These are phyloP conservation scores for Moricandia arvensis DNA, from an alignment of 345 rosid species.

Conservation along the genomic window DNA sequence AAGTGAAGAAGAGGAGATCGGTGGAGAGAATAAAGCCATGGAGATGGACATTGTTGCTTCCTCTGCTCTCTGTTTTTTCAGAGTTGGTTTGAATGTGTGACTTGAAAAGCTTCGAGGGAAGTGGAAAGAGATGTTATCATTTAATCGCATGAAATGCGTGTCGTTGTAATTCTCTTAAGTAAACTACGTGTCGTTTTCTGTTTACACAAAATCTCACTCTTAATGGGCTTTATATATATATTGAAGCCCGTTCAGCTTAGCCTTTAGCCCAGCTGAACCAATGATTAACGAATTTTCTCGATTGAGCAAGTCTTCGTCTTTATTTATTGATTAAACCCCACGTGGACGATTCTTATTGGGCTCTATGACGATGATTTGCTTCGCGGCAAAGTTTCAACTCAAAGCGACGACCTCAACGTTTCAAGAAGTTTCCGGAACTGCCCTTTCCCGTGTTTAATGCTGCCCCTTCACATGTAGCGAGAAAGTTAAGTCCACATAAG, in stretches of 20 bases:
- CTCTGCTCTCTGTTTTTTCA: background rate
- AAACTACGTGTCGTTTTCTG: slow-evolving; percentile 32
- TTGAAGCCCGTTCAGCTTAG: background rate
- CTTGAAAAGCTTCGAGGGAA: slow-evolving; percentile 5
- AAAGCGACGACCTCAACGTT: background rate
- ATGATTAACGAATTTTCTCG: slow-evolving; percentile 1
- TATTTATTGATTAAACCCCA: background rate
- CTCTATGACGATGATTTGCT: slow-evolving; percentile 22
- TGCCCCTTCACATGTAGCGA: background rate
- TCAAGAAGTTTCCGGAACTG: slow-evolving; percentile 26
- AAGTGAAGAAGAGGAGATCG: slow-evolving; percentile 39
- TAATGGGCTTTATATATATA: background rate
- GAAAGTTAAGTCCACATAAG: background rate
- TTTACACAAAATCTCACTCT: background rate
- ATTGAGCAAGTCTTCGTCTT: background rate
- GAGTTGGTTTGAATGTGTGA: slow-evolving; percentile 33
- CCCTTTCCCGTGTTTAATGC: slow-evolving; percentile 1
- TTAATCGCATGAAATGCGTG: background rate
- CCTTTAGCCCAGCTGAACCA: background rate
- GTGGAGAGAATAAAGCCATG: slow-evolving; percentile 58
- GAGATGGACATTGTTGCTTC: slow-evolving; percentile 50
- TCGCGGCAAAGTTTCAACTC: slow-evolving; percentile 23
- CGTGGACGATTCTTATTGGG: slow-evolving; percentile 4
- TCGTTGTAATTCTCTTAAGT: background rate
- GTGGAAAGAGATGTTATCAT: slow-evolving; percentile 17